These are phyloP conservation scores for Globisporangium lucens DNA, from an alignment of 352 stramenopile genomes.

Conservation along the genomic window DNA sequence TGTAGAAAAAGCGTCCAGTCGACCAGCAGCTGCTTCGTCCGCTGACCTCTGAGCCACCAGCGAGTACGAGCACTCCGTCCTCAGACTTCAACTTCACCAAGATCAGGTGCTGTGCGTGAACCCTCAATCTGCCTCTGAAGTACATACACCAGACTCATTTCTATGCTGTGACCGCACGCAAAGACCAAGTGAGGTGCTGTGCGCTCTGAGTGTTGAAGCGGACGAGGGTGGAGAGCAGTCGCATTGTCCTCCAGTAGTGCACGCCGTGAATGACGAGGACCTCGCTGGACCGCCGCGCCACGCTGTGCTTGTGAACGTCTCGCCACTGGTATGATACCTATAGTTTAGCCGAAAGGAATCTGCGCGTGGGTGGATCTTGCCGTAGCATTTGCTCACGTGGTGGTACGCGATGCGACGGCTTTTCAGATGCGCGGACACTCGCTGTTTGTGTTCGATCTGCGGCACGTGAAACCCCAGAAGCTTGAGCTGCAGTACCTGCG, in stretches of 20 bases:
- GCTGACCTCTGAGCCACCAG: neutral
- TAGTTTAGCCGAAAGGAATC: neutral
- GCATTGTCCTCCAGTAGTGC: neutral
- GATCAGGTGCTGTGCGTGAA: conserved; percentile 31
- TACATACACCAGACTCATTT: neutral
- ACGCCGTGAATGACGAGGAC: neutral
- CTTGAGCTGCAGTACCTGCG: conserved; percentile 31
- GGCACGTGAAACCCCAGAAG: conserved; percentile 30
- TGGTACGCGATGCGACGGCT: neutral
- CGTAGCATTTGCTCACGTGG: neutral
- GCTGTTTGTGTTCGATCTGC: conserved; percentile 51
- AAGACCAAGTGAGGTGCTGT: conserved; percentile 48
- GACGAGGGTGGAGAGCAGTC: conserved; percentile 5
- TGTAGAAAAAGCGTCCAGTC: conserved; percentile 42
- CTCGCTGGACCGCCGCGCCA: conserved; percentile 6
- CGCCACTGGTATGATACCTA: conserved; percentile 44
- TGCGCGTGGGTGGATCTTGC: neutral
- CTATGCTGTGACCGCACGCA: neutral
- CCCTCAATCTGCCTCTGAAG: neutral
- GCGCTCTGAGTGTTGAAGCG: conserved; percentile 25
- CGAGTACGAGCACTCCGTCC: neutral
- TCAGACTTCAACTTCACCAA: conserved; percentile 63
- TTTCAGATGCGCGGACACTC: conserved; percentile 56
- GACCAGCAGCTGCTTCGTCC: conserved; percentile 27
- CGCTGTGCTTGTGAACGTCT: conserved; percentile 61